Conservation (phyloP, 345 rosid species). For the Balakata baccata region DNA sequence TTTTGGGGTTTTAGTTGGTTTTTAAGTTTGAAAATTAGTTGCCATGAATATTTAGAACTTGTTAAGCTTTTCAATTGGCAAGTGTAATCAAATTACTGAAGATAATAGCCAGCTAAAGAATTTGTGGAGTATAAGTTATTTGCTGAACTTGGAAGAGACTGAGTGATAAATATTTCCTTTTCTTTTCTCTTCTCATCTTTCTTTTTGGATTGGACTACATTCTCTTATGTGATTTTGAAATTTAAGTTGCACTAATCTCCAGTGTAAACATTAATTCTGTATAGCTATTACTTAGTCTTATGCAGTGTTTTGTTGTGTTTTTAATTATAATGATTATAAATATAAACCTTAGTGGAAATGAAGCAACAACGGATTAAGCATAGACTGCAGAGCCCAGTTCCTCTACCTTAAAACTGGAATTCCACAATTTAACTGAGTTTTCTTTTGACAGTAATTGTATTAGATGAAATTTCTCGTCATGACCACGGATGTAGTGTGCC, state of each 20-base stretch:
- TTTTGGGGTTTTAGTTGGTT: not conserved
- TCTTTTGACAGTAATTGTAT: not conserved
- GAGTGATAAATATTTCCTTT: not conserved
- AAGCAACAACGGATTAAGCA: not conserved
- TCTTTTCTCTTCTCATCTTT: not conserved
- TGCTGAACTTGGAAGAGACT: not conserved
- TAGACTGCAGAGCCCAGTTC: not conserved
- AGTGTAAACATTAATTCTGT: not conserved
- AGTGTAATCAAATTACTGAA: not conserved
- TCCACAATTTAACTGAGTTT: not conserved
- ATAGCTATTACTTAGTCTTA: not conserved
- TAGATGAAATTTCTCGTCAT: not conserved
- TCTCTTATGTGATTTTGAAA: not conserved
- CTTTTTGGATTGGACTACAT: not conserved
- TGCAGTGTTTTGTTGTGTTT: not conserved
- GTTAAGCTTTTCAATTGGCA: slow-evolving; percentile 1
- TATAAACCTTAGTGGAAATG: not conserved
- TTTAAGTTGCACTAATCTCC: not conserved
- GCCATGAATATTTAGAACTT: not conserved
- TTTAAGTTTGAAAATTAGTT: not conserved
- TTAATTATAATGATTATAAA: not conserved
- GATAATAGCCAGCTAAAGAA: not conserved
- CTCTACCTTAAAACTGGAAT: not conserved
- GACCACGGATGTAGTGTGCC: too few species aligned
- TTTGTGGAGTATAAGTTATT: not conserved